Conservation (phyloP, 225 moss, liverwort and hornwort genomes). For the Asterella californica region DNA sequence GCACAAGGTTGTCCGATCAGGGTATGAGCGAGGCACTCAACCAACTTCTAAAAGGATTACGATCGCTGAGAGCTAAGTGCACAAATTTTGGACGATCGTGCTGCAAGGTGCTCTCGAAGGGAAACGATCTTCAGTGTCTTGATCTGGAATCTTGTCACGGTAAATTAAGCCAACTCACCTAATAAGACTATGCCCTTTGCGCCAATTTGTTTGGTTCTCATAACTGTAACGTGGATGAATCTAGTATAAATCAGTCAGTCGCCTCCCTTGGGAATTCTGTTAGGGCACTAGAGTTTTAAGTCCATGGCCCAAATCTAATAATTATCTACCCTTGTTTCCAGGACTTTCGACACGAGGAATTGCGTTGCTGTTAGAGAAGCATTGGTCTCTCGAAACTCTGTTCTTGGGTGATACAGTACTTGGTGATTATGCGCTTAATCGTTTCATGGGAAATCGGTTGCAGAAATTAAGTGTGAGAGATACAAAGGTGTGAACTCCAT, state of each 20-base stretch:
- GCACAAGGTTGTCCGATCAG: slow-evolving; percentile 54
- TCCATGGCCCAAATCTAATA: neutral
- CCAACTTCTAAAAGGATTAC: slow-evolving; percentile 33
- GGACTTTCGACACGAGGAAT: slow-evolving; percentile 44
- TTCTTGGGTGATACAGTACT: slow-evolving; percentile 56
- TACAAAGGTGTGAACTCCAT: slow-evolving; percentile 43
- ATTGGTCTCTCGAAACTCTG: slow-evolving; percentile 44
- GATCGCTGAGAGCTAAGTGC: slow-evolving; percentile 49
- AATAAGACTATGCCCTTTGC: neutral
- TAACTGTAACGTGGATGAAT: neutral
- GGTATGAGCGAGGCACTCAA: slow-evolving; percentile 53
- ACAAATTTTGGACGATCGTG: slow-evolving; percentile 59
- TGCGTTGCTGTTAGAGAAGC: slow-evolving; percentile 32
- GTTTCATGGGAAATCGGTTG: slow-evolving; percentile 55
- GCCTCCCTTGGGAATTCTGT: neutral
- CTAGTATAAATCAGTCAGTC: neutral
- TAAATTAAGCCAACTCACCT: slow-evolving; percentile 21
- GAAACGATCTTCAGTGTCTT: slow-evolving; percentile 37
- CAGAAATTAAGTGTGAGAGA: slow-evolving; percentile 59
- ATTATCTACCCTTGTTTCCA: slow-evolving; percentile 23
- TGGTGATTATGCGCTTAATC: slow-evolving; percentile 46
- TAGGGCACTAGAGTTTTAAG: neutral
- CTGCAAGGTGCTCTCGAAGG: slow-evolving; percentile 28
- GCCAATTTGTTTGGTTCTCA: neutral
- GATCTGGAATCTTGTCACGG: slow-evolving; percentile 62